Evolutionary conservation across 192 early-diverging fungal species (phyloP), one percentile per base, ranked within the genome.

Genomic region (Coemansia sp.): DNA sequence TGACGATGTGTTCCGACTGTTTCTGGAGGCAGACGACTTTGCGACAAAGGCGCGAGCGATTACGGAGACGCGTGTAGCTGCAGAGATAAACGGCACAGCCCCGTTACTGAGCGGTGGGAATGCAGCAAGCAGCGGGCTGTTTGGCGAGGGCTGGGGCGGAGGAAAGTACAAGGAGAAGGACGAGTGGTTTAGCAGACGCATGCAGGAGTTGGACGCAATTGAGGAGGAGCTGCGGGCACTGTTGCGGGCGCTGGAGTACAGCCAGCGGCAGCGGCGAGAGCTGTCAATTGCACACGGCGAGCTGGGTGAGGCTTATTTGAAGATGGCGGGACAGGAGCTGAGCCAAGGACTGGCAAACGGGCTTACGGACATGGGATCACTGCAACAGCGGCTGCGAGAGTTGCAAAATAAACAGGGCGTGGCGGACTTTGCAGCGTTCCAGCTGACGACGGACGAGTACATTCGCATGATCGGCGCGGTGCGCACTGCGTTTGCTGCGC

Each of bases 1-100:
- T 10, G 91, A 95, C 73, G 85, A 87, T 7, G 91, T 92, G 65
- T 82, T 98, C 28, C 85, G 86, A 56, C 67, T 93, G 24, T 98
- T 98, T 75, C 77, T 98, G 50, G 93, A 93, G 60, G 92, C 92
- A 10, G 90, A 93, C 30, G 87, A 85, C 24, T 94, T 98, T 70
- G 82, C 85, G 8, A 83, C 87, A 22, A 93, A 76, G 53, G 70
- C 77, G 19, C 78, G 78, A 27, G 27, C 49, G 2, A 69, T 76
- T 52, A 76, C 78, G 9, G 78, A 76, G 48, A 51, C 60, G 38
- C 58, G 74, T 1, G 57, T 74, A 8, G 63, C 73, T 4, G 66
- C 67, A 23, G 73, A 81, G 52, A 72, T 81, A 24, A 81, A 58
- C 62, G 73, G 74, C 16, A 73, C 59, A 23, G 68, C 75, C 9